These are phyloP conservation scores for Petunia secreta DNA, from an alignment of 257 asterid genomes.

Conservation along the genomic window DNA sequence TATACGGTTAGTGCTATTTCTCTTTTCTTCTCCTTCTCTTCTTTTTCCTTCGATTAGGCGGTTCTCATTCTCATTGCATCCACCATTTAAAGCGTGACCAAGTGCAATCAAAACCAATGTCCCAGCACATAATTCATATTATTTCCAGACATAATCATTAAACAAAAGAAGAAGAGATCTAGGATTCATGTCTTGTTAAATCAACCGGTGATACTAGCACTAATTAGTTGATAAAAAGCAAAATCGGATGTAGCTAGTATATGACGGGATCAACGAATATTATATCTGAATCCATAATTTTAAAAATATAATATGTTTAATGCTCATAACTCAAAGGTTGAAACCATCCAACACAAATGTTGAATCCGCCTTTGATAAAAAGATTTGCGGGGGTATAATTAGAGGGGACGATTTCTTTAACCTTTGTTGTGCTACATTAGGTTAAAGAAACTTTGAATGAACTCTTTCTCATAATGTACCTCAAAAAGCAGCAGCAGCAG, in stretches of 20 bases:
- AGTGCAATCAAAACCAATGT: not conserved
- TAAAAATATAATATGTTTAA: too few species aligned
- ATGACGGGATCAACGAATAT: too few species aligned
- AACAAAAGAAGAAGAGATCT: not conserved
- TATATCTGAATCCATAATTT: too few species aligned
- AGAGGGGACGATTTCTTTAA: not conserved
- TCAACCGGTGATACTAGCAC: not conserved
- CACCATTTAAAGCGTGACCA: not conserved
- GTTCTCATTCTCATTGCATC: conserved; percentile 10
- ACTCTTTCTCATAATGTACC: not conserved
- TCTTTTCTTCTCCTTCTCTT: conserved; percentile 14
- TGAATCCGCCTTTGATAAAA: too few species aligned
- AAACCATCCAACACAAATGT: too few species aligned
- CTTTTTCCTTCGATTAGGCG: not conserved
- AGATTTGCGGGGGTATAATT: not conserved
- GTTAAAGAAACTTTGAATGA: not conserved
- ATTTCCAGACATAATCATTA: conserved; percentile 14
- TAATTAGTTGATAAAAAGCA: not conserved
- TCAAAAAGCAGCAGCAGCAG: too few species aligned
- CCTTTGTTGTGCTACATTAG: not conserved
- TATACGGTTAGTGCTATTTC: conserved; percentile 6
- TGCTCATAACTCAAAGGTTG: too few species aligned
- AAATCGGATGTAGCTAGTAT: too few species aligned
- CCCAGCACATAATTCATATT: not conserved
- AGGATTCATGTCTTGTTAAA: conserved; percentile 4